A percentile compares a stretch with the other conserved stretches of the same genome.
phyloP scores from a whole-genome alignment of 306 rosid species.

The Lagenaria siceraria region DNA sequence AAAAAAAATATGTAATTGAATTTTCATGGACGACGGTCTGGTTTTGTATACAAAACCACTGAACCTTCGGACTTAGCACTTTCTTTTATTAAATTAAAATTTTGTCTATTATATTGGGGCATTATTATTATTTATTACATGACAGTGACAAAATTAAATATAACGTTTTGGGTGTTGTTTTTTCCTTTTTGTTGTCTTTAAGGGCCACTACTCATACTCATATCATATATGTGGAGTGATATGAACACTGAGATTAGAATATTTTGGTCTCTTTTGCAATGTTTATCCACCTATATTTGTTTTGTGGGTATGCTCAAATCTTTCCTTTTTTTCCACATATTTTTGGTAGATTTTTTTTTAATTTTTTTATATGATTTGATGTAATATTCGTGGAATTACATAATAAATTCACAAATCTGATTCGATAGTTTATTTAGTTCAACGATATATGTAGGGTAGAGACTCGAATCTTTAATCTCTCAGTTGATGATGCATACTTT shows the following conservation, averaged over 20 bases:
- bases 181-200: neutral
- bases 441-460: no score
- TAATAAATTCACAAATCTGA: no score
- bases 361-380: neutral
- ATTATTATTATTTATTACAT: neutral
- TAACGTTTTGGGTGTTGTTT: neutral
- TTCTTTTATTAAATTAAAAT: neutral
- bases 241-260: neutral
- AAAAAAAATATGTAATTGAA: neutral
- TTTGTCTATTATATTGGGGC: neutral
- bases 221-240: neutral
- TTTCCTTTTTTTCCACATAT: neutral
- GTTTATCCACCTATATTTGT: neutral
- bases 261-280: neutral
- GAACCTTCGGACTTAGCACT: neutral
- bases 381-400: neutral
- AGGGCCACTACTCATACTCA: neutral
- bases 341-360: neutral
- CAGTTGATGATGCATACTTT: no score
- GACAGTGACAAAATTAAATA: neutral
- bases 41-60: neutral
- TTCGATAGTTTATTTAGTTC: no score
- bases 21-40: neutral
- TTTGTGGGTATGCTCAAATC: neutral
- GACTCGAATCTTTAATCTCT: no score